Evolutionary conservation across 345 rosid genomes (phyloP).

Genomic region (Clarkia xantiana): DNA sequence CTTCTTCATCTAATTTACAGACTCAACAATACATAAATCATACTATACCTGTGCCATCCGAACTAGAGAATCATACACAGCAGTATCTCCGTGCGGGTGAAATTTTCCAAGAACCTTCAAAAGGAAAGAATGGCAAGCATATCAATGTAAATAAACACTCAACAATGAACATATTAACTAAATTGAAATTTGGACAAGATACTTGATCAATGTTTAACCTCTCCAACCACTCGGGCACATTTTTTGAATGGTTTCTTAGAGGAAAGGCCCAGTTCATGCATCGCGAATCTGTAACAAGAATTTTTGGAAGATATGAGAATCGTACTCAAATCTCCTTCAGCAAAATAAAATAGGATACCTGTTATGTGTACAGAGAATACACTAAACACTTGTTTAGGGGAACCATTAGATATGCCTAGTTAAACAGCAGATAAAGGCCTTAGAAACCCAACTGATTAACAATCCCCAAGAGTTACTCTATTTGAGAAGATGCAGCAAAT

Average conservation of each 20-base stretch:
- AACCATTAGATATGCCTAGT: not conserved
- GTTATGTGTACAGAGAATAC: no score
- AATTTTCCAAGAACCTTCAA: slow-evolving; percentile 84
- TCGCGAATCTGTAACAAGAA: slow-evolving; percentile 47
- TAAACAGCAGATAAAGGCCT: no score
- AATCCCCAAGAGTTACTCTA: no score
- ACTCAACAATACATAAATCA: not conserved
- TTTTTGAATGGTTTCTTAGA: slow-evolving; percentile 86
- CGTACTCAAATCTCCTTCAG: not conserved
- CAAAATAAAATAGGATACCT: no score
- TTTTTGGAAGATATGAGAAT: slow-evolving; percentile 1
- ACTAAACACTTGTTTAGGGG: no score
- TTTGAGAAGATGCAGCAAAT: no score
- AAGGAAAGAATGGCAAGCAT: not conserved
- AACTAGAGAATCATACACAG: slow-evolving; percentile 86
- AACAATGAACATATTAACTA: not conserved
- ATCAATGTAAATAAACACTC: not conserved
- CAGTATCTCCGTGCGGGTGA: slow-evolving; percentile 93
- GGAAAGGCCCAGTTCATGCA: slow-evolving; percentile 92
- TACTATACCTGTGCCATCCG: slow-evolving; percentile 89
- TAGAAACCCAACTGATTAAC: no score
- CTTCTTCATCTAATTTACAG: not conserved
- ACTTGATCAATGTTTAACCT: slow-evolving; percentile 27
- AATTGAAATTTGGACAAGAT: not conserved
- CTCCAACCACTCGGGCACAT: slow-evolving; percentile 98